These are phyloP conservation scores for Cenchrus purpureus DNA, from an alignment of 176 grass and related monocot species.

Conservation along the genomic window DNA sequence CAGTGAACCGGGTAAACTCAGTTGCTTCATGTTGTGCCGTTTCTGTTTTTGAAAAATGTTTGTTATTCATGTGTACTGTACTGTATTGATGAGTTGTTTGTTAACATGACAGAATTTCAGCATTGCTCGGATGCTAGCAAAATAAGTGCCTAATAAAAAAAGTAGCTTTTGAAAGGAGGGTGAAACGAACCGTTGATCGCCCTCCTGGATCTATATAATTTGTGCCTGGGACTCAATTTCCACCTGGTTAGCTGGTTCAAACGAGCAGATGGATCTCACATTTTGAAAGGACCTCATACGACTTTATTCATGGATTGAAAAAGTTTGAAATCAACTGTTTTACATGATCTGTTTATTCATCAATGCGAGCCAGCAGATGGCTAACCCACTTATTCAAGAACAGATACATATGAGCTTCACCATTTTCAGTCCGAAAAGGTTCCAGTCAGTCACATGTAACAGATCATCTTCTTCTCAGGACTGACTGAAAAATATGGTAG, in stretches of 20 bases:
- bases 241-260: not conserved
- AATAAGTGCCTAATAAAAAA: too few species aligned
- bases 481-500: not conserved
- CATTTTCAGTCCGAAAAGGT: not conserved
- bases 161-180: too few species aligned
- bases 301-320: not conserved
- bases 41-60: not conserved
- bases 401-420: not conserved
- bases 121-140: too few species aligned
- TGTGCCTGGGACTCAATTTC: not conserved
- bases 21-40: not conserved
- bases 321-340: conserved; percentile 4
- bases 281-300: not conserved
- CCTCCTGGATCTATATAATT: not conserved
- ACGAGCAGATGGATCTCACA: not conserved
- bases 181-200: too few species aligned
- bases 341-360: not conserved
- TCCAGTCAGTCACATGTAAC: not conserved
- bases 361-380: not conserved
- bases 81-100: not conserved
- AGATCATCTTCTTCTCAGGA: not conserved
- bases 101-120: too few species aligned
- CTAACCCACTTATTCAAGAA: conserved; percentile 21
- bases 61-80: not conserved
- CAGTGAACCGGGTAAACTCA: not conserved